Base-by-base conservation (phyloP, 2,329 filamentous ascomycete genomes). In the Westerdykella ornata region DNA sequence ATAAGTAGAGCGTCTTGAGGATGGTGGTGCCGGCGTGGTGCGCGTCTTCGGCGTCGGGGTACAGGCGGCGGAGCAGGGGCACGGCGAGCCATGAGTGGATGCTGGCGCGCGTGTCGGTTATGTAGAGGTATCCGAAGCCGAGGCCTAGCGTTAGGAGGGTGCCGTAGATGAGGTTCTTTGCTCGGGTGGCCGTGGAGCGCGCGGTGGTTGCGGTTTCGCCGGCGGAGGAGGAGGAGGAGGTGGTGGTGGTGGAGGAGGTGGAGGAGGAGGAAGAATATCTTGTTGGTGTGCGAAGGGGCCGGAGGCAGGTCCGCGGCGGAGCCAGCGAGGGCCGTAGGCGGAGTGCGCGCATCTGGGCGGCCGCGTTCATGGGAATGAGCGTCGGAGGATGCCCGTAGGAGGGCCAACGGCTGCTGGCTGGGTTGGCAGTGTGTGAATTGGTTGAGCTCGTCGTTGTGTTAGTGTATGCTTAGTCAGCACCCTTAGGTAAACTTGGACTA, bases 21-120 rank as follows among this genome's bases (percentile, higher is more conserved):
- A 80, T 73, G 29, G 74, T 69, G 2, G 86, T 88, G 38, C 86
- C 85, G 16, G 76, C 73, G 58, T 94, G 83, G 63, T 98, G 92
- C n/a, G 90, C 92, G 30, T 94, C 88, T 66, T 98, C 92, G 43
- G 84, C 84, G 55, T 92, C 85, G 4, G 82, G 75, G 63, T 79
- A 84, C 43, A 85, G 43, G 39, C 74, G 67, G 37, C 86, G 81
- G 4, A 92, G 60, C 14, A 81, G 59, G 0, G 77, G 84, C 2
- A 85, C 68, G 14, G 74, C 63, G 14, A 74, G 60, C 62, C 71
- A 76, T 63, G 70, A 65, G 56, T 77, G 74, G 17, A 76, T 56
- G 52, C 71, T 70, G 5, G 74, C 72, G 42, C 74, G 72, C 2
- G 74, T 76, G 49, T 77, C 74, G 37, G 74, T 76, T 40, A 68